phyloP scores from a whole-genome alignment of 2,329 filamentous ascomycete species.

The Fusarium liriodendri region DNA sequence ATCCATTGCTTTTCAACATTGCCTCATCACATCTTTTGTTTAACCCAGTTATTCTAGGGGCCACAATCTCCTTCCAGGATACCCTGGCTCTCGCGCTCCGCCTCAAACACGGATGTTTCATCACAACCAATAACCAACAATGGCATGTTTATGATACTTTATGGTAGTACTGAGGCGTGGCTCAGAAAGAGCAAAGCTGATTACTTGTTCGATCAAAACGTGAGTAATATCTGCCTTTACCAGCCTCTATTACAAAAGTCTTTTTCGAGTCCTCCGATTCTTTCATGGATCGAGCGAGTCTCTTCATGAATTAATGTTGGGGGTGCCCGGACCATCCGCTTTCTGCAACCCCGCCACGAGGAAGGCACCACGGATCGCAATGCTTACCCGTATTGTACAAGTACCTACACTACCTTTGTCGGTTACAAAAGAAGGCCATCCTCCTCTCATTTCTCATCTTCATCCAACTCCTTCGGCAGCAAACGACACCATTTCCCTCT shows the following conservation, averaged over 20 bases:
- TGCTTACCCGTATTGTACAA: not conserved
- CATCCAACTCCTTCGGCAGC: not conserved
- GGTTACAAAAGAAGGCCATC: not conserved
- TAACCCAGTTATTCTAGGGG: not conserved
- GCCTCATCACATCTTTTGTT: not conserved
- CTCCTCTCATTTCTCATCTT: not conserved
- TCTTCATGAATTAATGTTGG: not conserved
- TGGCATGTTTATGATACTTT: not conserved
- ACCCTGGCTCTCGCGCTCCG: not conserved
- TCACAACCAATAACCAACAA: not conserved
- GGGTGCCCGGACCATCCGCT: not conserved
- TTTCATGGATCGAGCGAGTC: not conserved
- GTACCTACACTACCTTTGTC: not conserved
- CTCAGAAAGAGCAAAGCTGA: not conserved
- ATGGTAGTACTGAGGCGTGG: not conserved
- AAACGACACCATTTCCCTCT: not conserved
- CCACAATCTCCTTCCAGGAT: not conserved
- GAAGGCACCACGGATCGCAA: not conserved
- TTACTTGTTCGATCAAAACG: not conserved
- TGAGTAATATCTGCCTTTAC: not conserved
- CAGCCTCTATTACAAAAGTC: not conserved
- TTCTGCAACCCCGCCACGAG: not conserved
- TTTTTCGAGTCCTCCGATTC: not conserved
- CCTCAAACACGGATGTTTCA: not conserved
- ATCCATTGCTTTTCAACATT: not conserved